Conservation (phyloP, 2,329 filamentous ascomycete genomes). For the Cladosporium sp. region DNA sequence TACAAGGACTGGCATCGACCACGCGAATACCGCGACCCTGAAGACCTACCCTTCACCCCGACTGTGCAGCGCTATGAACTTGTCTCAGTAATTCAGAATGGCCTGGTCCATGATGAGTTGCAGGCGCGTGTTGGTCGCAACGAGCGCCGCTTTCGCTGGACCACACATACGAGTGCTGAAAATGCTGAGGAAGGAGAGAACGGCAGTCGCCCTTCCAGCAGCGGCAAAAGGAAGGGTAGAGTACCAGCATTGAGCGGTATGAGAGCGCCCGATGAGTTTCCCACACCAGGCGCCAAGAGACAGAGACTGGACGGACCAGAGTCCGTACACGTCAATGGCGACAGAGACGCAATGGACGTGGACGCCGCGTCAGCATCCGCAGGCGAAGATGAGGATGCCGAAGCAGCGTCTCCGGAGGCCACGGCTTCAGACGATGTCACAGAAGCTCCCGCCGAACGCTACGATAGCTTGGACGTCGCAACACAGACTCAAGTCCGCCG, state of each 20-base stretch:
- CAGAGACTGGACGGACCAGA: conserved; percentile 29
- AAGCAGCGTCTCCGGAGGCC: conserved; percentile 23
- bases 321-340: conserved; percentile 37
- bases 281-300: conserved; percentile 29
- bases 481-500: conserved; percentile 32
- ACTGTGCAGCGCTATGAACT: conserved; percentile 56
- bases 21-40: conserved; percentile 44
- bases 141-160: conserved; percentile 25
- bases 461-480: conserved; percentile 29
- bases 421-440: conserved; percentile 22
- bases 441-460: conserved; percentile 25
- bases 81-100: conserved; percentile 59
- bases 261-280: conserved; percentile 28
- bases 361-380: conserved; percentile 27
- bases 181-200: conserved; percentile 17
- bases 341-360: conserved; percentile 41
- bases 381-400: conserved; percentile 24
- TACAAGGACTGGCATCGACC: conserved; percentile 56
- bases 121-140: conserved; percentile 21
- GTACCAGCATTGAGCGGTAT: conserved; percentile 12
- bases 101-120: conserved; percentile 46
- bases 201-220: conserved; percentile 16
- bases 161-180: conserved; percentile 13
- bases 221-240: conserved; percentile 19
- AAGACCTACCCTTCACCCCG: conserved; percentile 56